Evolutionary conservation across 176 grass and related monocot species (phyloP).

Genomic region (Zizania latifolia): DNA sequence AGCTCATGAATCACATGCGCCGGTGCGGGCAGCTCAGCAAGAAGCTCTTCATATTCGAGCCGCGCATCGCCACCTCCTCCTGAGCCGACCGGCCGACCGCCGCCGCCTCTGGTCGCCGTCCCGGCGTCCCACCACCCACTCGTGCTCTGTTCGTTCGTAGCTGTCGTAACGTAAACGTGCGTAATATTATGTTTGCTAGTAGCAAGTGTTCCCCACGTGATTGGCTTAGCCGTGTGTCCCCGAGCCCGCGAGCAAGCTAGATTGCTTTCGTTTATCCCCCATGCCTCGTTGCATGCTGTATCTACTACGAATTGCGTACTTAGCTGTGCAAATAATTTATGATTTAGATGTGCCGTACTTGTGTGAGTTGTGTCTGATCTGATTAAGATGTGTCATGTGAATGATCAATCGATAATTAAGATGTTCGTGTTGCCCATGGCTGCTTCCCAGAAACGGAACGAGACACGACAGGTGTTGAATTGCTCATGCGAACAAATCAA

Average conservation of each 20-base stretch:
- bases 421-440: neutral
- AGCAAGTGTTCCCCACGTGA: conserved; percentile 36
- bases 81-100: conserved; percentile 7
- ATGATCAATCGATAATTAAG: neutral
- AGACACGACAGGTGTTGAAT: no score
- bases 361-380: neutral
- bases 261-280: conserved; percentile 30
- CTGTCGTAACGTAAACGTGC: conserved; percentile 22
- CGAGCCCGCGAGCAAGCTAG: neutral
- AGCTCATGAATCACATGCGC: conserved; percentile 62
- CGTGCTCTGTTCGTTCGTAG: conserved; percentile 23
- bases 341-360: neutral
- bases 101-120: neutral
- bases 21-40: conserved; percentile 59
- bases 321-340: no score
- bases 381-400: neutral
- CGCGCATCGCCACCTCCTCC: conserved; percentile 67
- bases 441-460: no score
- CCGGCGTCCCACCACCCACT: no score
- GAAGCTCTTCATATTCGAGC: conserved; percentile 73
- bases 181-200: conserved; percentile 26
- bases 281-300: conserved; percentile 27
- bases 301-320: conserved; percentile 19
- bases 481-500: neutral
- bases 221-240: conserved; percentile 21